A percentile compares a stretch with the other conserved stretches of the same genome.
phyloP scores from a whole-genome alignment of 2,329 filamentous ascomycete species.

The Alternaria dauci region DNA sequence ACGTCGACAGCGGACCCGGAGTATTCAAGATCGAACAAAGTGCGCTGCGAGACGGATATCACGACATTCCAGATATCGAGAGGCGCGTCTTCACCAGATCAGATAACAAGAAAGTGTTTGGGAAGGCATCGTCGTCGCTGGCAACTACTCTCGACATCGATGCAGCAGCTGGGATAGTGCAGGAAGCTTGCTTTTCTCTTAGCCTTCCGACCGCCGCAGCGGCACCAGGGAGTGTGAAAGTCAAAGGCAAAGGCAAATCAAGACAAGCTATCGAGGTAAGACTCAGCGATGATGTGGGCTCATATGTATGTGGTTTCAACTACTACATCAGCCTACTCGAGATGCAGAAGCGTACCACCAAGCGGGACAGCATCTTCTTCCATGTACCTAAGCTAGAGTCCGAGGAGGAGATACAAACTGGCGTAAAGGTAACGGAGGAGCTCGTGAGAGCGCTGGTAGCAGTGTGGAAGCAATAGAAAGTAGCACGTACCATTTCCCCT shows the following conservation, averaged over 20 bases:
- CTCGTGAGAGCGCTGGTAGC: conserved; percentile 20
- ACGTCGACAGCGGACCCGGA: conserved; percentile 60
- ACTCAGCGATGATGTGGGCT: conserved; percentile 54
- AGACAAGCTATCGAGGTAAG: neutral
- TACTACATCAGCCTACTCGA: conserved; percentile 52
- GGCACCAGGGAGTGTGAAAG: neutral
- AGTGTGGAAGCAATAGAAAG: conserved; percentile 21
- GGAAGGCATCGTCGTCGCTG: neutral
- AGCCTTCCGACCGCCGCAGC: neutral
- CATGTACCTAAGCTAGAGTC: neutral
- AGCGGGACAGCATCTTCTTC: conserved; percentile 37
- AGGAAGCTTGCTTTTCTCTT: neutral
- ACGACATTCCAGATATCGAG: conserved; percentile 72
- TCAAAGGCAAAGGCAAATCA: neutral
- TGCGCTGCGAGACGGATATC: conserved; percentile 66
- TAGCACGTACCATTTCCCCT: neutral
- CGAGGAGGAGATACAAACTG: neutral
- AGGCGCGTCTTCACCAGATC: conserved; percentile 39
- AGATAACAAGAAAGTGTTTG: neutral
- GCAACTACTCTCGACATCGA: neutral
- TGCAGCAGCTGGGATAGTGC: neutral
- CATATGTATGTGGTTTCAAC: conserved; percentile 57
- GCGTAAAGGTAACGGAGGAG: neutral
- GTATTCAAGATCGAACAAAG: conserved; percentile 76
- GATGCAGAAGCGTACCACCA: conserved; percentile 29